Conservation (phyloP, 2,329 filamentous ascomycete species). For the Neonectria magnoliae region DNA sequence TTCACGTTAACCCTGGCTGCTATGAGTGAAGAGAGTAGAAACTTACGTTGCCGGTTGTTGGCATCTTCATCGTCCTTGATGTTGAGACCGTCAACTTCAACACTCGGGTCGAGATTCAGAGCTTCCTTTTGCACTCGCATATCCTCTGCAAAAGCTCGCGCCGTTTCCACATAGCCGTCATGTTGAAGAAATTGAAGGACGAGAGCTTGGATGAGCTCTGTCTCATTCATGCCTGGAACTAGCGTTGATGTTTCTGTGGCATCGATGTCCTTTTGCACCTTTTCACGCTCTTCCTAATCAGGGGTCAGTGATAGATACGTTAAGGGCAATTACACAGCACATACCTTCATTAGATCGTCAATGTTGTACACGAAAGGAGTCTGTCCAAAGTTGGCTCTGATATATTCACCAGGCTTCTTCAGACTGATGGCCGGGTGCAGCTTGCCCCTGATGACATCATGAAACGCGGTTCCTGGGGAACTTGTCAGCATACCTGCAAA, state of each 20-base stretch:
- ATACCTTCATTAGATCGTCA: slow-evolving; percentile 81
- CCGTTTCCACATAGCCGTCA: slow-evolving; percentile 95
- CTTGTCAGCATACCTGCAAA: slow-evolving; percentile 36
- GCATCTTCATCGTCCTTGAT: slow-evolving; percentile 87
- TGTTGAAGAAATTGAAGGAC: slow-evolving; percentile 90
- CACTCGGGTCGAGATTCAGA: slow-evolving; percentile 66
- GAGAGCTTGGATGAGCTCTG: slow-evolving; percentile 81
- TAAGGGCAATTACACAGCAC: slow-evolving; percentile 37
- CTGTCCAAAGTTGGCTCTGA: slow-evolving; percentile 74
- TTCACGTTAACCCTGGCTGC: slow-evolving; percentile 26
- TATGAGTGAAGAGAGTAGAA: neutral
- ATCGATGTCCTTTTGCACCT: slow-evolving; percentile 69
- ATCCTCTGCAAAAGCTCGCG: slow-evolving; percentile 86
- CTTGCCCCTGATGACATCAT: slow-evolving; percentile 69
- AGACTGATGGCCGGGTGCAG: slow-evolving; percentile 75
- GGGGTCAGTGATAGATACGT: slow-evolving; percentile 22
- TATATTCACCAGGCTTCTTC: slow-evolving; percentile 70
- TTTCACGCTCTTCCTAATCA: slow-evolving; percentile 67
- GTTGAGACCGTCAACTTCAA: slow-evolving; percentile 67
- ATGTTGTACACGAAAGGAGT: slow-evolving; percentile 91
- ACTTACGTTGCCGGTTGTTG: slow-evolving; percentile 82
- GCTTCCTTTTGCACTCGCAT: slow-evolving; percentile 78
- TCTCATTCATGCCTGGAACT: slow-evolving; percentile 74
- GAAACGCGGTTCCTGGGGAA: slow-evolving; percentile 72
- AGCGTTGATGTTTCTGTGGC: slow-evolving; percentile 67